Conservation (phyloP, 495 filamentous ascomycete genomes). For the Penicillium simplicissimum region DNA sequence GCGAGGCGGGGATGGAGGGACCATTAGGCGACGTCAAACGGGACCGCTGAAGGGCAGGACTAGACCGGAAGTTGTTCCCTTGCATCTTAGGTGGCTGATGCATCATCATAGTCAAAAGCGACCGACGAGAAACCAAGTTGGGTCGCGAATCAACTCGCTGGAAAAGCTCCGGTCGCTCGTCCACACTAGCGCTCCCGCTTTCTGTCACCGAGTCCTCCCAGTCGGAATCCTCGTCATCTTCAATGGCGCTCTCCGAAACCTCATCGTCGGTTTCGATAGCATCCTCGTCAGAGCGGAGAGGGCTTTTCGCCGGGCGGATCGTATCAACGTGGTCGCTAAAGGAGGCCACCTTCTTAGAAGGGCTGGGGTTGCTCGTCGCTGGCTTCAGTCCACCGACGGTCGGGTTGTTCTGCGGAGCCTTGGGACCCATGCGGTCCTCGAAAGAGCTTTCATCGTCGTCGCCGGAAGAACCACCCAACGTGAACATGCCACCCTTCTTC, state of each 20-base stretch:
- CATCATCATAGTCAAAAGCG: constrained; percentile 87
- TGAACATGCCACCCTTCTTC: constrained; percentile 70
- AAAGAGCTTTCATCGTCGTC: constrained; percentile 80
- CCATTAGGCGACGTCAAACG: constrained; percentile 72
- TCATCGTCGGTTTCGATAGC: constrained; percentile 73
- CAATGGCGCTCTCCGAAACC: constrained; percentile 78
- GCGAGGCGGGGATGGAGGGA: constrained; percentile 71
- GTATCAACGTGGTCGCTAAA: constrained; percentile 77
- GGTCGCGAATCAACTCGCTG: constrained; percentile 86
- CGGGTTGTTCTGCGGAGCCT: constrained; percentile 47
- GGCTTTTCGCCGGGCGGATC: constrained; percentile 60
- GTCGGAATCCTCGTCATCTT: constrained; percentile 83
- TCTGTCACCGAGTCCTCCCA: constrained; percentile 95
- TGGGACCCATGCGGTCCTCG: constrained; percentile 60
- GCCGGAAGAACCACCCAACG: constrained; percentile 74
- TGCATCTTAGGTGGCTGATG: constrained; percentile 60
- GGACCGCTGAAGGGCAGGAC: constrained; percentile 77
- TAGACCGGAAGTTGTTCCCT: constrained; percentile 65
- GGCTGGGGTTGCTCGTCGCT: constrained; percentile 24
- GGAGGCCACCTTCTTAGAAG: constrained; percentile 76
- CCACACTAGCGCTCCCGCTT: constrained; percentile 75
- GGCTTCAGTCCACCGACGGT: constrained; percentile 52
- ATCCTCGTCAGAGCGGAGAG: constrained; percentile 65
- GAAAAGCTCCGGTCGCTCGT: constrained; percentile 73
- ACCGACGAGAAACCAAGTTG: constrained; percentile 81